A percentile compares a stretch with the other conserved stretches of the same genome.
phyloP scores from a whole-genome alignment of 176 grass and related monocot species.

The Oryza glaberrima region DNA sequence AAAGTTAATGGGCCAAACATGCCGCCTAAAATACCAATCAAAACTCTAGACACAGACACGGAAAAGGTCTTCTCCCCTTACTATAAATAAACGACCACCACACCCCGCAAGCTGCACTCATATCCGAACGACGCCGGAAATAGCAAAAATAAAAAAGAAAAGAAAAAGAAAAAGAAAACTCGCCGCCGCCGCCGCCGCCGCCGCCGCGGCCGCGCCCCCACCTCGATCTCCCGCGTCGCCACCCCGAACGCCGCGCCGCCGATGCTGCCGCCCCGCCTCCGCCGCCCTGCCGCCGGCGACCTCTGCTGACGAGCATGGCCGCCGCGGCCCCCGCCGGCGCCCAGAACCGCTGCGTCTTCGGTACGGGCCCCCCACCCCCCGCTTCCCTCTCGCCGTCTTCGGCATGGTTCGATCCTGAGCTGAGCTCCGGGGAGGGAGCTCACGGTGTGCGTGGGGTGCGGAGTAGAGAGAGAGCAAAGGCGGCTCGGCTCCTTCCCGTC shows the following conservation, averaged over 20 bases:
- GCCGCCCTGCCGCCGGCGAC: slow-evolving; percentile 30
- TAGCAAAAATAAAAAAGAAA: background rate
- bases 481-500: background rate
- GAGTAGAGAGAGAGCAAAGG: background rate
- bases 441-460: background rate
- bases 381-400: background rate
- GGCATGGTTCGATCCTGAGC: background rate
- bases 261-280: slow-evolving; percentile 16
- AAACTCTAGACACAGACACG: background rate
- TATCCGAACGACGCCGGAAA: background rate
- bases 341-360: slow-evolving; percentile 94
- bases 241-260: background rate
- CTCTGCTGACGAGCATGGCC: slow-evolving; percentile 52
- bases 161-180: too few species aligned
- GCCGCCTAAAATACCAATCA: background rate
- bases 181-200: background rate
- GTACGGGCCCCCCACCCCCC: slow-evolving; percentile 27
- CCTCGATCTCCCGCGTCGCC: background rate
- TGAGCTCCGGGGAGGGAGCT: background rate
- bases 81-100: slow-evolving; percentile 17
- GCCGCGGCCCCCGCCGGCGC: slow-evolving; percentile 44
- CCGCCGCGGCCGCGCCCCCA: background rate
- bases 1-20: too few species aligned
- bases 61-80: background rate
- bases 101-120: too few species aligned